Evolutionary conservation across 805 yeast species (phyloP).

Genomic region (Pichia thaimueangensis): DNA sequence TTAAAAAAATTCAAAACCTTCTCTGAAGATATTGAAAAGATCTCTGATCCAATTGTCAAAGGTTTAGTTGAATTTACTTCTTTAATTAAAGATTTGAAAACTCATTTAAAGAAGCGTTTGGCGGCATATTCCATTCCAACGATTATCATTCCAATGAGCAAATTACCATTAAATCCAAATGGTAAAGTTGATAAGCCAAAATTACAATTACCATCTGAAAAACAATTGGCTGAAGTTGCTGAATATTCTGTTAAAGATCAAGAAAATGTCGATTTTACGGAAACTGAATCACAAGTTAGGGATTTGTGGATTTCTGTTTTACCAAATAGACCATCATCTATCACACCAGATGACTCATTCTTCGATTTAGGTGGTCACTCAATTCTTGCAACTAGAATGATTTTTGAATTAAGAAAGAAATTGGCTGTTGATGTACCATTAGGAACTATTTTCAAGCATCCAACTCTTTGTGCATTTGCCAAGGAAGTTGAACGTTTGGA

Average conservation of each 20-base stretch:
- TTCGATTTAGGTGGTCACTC: conserved; percentile 98
- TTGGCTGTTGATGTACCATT: conserved; percentile 78
- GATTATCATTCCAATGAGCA: conserved; percentile 77
- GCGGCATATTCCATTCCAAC: conserved; percentile 94
- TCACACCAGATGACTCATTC: conserved; percentile 78
- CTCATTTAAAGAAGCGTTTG: conserved; percentile 77
- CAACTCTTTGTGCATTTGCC: conserved; percentile 78
- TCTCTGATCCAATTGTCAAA: conserved; percentile 60
- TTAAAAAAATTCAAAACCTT: conserved; percentile 44
- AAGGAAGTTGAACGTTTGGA: conserved; percentile 56
- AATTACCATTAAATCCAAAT: conserved; percentile 91
- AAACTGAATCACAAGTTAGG: conserved; percentile 59
- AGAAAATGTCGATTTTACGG: conserved; percentile 50
- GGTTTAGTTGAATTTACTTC: conserved; percentile 74
- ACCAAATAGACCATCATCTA: conserved; percentile 77
- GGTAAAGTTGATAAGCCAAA: conserved; percentile 98
- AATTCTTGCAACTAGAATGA: conserved; percentile 93
- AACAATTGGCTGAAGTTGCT: conserved; percentile 75
- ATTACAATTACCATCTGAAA: conserved; percentile 88
- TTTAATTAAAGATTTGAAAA: conserved; percentile 73
- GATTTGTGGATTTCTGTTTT: conserved; percentile 82
- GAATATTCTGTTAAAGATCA: conserved; percentile 38
- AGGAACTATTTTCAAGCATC: conserved; percentile 83
- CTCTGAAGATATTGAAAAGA: conserved; percentile 39
- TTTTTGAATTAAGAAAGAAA: conserved; percentile 78